A percentile compares a stretch with the other conserved stretches of the same genome.
Evolutionary conservation across 495 filamentous ascomycete species (phyloP).

Genomic region (Neurospora sp.): DNA sequence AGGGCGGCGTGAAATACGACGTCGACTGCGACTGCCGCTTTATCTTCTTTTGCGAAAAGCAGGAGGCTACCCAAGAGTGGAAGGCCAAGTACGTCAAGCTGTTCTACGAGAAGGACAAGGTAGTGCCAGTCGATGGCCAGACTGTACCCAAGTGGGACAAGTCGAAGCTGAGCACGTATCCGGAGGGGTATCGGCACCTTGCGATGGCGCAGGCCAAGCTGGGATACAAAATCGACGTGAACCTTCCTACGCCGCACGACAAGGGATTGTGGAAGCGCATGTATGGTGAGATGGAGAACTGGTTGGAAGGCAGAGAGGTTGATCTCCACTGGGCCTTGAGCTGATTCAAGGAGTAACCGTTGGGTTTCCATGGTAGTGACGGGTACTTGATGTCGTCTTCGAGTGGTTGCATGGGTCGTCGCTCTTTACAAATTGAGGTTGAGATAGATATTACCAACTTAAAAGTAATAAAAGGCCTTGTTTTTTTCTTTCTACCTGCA

Average conservation of each 20-base stretch:
- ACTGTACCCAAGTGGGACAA: conserved; percentile 38
- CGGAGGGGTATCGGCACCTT: conserved; percentile 49
- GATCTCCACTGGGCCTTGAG: conserved; percentile 18
- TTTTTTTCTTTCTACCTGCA: not conserved
- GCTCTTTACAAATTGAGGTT: not conserved
- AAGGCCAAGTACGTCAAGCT: conserved; percentile 51
- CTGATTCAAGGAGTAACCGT: not conserved
- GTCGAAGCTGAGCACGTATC: conserved; percentile 38
- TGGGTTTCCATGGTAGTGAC: not conserved
- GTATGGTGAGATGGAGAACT: conserved; percentile 36
- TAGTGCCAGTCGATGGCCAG: conserved; percentile 46
- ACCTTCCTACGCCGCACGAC: conserved; percentile 28
- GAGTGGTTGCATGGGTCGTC: not conserved
- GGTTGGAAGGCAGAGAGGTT: conserved; percentile 29
- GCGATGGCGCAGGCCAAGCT: conserved; percentile 35
- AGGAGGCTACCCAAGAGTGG: conserved; percentile 33
- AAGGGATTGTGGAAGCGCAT: conserved; percentile 24
- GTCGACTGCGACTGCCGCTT: conserved; percentile 56
- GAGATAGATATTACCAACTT: not conserved
- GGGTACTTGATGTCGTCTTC: not conserved
- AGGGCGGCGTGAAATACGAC: conserved; percentile 39
- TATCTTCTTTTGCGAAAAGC: conserved; percentile 49
- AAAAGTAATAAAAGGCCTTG: not conserved
- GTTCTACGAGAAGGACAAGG: conserved; percentile 62
- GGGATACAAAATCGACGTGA: conserved; percentile 32